Percentiles rank a stretch among this genome's conserved stretches.
These are phyloP conservation scores for Penicillium dipodomyicola DNA, from an alignment of 495 filamentous ascomycete species.

Conservation along the genomic window DNA sequence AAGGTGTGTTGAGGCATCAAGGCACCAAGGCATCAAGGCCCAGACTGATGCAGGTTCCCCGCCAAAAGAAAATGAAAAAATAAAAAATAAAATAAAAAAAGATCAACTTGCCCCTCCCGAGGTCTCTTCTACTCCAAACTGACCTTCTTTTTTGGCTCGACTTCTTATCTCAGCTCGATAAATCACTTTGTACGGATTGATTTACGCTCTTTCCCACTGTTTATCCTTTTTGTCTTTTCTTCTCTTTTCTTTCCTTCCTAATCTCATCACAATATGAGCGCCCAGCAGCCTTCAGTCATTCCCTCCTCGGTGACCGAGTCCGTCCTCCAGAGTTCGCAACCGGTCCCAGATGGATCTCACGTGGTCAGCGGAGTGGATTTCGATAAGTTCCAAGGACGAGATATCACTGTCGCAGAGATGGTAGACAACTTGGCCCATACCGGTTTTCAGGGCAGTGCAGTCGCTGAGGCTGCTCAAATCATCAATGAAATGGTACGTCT, in stretches of 20 bases:
- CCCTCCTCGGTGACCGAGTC: constrained; percentile 74
- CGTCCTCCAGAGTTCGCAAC: constrained; percentile 83
- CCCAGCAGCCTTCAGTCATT: constrained; percentile 29
- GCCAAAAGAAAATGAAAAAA: constrained; percentile 7
- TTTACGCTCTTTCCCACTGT: constrained; percentile 3
- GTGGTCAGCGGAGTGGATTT: constrained; percentile 88
- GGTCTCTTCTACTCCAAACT: neutral
- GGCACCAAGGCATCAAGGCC: neutral
- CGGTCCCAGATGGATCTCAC: constrained; percentile 69
- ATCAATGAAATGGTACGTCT: constrained; percentile 87
- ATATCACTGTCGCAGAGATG: constrained; percentile 82
- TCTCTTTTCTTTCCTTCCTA: neutral
- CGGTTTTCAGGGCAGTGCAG: constrained; percentile 88
- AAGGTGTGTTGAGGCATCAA: neutral
- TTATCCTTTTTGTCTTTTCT: neutral
- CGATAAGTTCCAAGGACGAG: constrained; percentile 66
- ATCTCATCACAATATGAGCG: constrained; percentile 14
- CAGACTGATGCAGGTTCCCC: constrained; percentile 5
- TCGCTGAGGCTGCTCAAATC: constrained; percentile 79
- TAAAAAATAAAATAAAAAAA: neutral
- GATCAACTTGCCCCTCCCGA: constrained; percentile 4
- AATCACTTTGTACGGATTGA: neutral
- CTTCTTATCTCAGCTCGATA: neutral
- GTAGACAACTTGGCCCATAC: constrained; percentile 77
- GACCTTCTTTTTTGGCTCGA: neutral